These are phyloP conservation scores for Lolium perenne DNA, from an alignment of 176 grass and related monocot species.

Conservation along the genomic window DNA sequence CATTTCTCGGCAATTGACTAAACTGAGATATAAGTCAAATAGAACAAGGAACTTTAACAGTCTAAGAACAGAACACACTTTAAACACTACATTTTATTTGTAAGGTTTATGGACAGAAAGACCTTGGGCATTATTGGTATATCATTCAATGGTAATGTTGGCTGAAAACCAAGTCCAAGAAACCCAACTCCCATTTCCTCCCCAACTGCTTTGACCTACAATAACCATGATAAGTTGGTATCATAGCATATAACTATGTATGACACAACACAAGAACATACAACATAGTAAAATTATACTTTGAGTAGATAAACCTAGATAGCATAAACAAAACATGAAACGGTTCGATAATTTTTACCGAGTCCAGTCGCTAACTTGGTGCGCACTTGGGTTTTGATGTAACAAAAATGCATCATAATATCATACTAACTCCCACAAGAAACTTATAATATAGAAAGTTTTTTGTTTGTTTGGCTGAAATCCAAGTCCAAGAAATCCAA, in stretches of 20 bases:
- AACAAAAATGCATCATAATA: constrained; percentile 1
- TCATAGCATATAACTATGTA: neutral
- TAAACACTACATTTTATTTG: constrained; percentile 22
- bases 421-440: constrained; percentile 13
- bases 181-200: constrained; percentile 95
- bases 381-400: neutral
- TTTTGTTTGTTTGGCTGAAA: too few relatives aligned
- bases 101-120: constrained; percentile 29
- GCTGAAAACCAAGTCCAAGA: constrained; percentile 96
- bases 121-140: constrained; percentile 99
- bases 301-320: neutral
- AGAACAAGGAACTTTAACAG: constrained; percentile 6
- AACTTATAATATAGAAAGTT: too few relatives aligned
- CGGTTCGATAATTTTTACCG: neutral
- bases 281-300: constrained; percentile 9
- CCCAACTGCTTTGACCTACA: too few relatives aligned
- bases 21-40: neutral
- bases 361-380: neutral
- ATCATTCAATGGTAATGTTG: constrained; percentile 73
- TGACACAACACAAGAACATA: neutral
- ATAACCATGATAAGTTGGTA: constrained; percentile 48
- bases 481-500: too few relatives aligned
- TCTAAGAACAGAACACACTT: neutral
- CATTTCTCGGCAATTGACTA: neutral
- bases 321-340: constrained; percentile 2